Conservation (phyloP, 2,329 filamentous ascomycete genomes). For the Pyrenophora graminea region DNA sequence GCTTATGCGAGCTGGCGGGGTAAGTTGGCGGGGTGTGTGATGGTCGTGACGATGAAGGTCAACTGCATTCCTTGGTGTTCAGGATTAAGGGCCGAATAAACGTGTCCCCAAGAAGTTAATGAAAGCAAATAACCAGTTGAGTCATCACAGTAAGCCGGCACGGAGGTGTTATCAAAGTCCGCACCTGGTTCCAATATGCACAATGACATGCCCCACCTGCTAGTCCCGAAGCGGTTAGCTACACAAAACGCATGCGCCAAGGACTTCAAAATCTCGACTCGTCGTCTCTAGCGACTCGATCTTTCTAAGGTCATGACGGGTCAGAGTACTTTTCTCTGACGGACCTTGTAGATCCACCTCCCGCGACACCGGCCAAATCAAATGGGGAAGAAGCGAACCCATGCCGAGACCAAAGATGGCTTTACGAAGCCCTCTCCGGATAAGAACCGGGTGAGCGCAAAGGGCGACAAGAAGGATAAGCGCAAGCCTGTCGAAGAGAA, state of each 20-base stretch:
- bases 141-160: slow-evolving; percentile 31
- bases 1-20: slow-evolving; percentile 18
- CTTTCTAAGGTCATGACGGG: slow-evolving; percentile 41
- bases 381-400: slow-evolving; percentile 50
- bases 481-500: slow-evolving; percentile 41
- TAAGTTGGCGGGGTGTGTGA: slow-evolving; percentile 9
- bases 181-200: slow-evolving; percentile 15
- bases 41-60: slow-evolving; percentile 1
- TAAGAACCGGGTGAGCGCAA: slow-evolving; percentile 36
- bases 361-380: slow-evolving; percentile 36
- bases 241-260: slow-evolving; percentile 19
- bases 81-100: background rate
- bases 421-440: slow-evolving; percentile 44
- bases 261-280: slow-evolving; percentile 20
- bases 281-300: slow-evolving; percentile 19
- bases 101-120: background rate
- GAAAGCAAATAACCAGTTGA: slow-evolving; percentile 23
- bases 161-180: slow-evolving; percentile 24
- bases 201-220: slow-evolving; percentile 18
- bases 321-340: slow-evolving; percentile 46
- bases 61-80: background rate
- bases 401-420: slow-evolving; percentile 49
- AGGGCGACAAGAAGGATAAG: slow-evolving; percentile 35
- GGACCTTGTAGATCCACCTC: slow-evolving; percentile 38
- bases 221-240: slow-evolving; percentile 26